Evolutionary conservation across 148 eudicot genomes (phyloP), one percentile per base, ranked within the genome.

Genomic region (Beta vulgaris): DNA sequence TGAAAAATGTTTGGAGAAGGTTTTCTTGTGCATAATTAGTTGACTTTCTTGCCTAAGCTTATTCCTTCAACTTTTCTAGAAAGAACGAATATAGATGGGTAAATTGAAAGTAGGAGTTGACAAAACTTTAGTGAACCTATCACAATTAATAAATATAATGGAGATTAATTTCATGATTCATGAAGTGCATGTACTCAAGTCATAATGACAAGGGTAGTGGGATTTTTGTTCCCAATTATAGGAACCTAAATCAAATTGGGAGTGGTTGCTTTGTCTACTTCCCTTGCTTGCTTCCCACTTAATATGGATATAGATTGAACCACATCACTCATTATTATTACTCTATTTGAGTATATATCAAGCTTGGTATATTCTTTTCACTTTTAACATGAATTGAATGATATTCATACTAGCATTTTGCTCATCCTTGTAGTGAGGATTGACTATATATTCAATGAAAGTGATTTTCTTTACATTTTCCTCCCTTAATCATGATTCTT

Each of bases 171-270:
- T 66, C 31, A 66, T 66, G 13, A 40, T 3, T 58, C 64, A 49
- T 68, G 70, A 63, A 36, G 36, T 54, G 53, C 68, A 34, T 32
- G 40, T 63, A 73, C 44, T 79, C 70, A 61, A n/a, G n/a, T 54
- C 36, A 74, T 64, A 19, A 14, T 48, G 26, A 59, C 51, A 37
- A 40, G 18, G 64, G 0, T 25, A 43, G 69, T 34, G 74, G 60
- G 66, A n/a, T 57, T 46, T 55, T 46, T 44, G 74, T 58, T 80
- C 75, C 79, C 75, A 53, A 25, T 55, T 66, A 37, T 67, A 42
- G 32, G 46, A 73, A 69, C 77, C 77, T 32, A 29, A 67, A 79
- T 61, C 23, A 51, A 60, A 43, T 54, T 79, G 68, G 60, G 42
- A 62, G 67, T 61, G 34, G 46, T 54, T 59, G 74, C 73, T 37